Evolutionary conservation across 2,329 filamentous ascomycete genomes (phyloP), one percentile per base, ranked within the genome.

Genomic region (Sarocladium oryzae): DNA sequence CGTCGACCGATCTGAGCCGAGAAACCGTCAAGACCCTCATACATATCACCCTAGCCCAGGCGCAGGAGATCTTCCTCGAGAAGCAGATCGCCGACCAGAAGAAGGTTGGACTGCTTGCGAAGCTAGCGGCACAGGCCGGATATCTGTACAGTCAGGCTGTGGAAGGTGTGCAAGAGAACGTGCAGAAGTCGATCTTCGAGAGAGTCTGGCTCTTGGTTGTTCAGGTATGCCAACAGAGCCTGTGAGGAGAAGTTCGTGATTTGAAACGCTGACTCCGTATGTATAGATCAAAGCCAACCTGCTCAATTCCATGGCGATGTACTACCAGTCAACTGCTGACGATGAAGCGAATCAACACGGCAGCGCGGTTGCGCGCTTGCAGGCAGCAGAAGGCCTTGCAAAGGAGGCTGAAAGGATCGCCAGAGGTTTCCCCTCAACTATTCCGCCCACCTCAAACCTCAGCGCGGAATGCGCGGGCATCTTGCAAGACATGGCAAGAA

Each of bases 21-120:
- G 92, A 99, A 49, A 99, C 93, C 0, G 89, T 99, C 62, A 96
- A 96, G 72, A 90, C 89, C 0, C 70, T 99, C 57, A 97, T 99
- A 64, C 81, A 85, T 49, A 82, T 99, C 54, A 97, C 89, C 78
- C 80, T 99, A 51, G 95, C 92, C 1, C 93, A 99, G 68, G 92
- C 88, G 3, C 95, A 99, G 67, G 93, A 99, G 67, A 89, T 97
- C 2, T 99, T 99, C 60, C 75, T 99, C 26, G 95, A 99, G 71
- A 97, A 96, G 71, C 93, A 97, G 69, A 83, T 95, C 56, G 78
- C 85, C 13, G 93, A 97, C 65, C 83, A 87, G 56, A 99, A 97
- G 73, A 99, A 97, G 69, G 82, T 89, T 24, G 92, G 87, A 6
- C 74, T 99, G 56, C 72, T 99, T 56, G 95, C 93, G 3, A 99